Evolutionary conservation across 2,329 filamentous ascomycete genomes (phyloP), one percentile per base, ranked within the genome.

Genomic region (Pseudogymnoascus sp.): DNA sequence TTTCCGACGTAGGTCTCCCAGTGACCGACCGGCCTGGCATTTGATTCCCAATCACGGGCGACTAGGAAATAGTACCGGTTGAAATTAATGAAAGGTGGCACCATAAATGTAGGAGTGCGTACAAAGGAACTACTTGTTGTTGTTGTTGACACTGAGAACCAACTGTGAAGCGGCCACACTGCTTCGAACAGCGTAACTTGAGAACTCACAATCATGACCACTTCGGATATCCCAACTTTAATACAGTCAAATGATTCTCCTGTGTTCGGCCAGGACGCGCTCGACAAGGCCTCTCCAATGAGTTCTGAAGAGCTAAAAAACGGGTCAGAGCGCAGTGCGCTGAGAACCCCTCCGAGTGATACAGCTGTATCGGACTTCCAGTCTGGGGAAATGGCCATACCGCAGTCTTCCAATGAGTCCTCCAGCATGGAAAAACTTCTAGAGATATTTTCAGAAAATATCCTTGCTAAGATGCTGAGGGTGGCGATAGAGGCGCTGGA

Each of bases 391-490:
- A 30, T n/a, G 25, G 43, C 16, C 14, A 30, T 7, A 50, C 30
- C n/a, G 11, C 22, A 28, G 43, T 16, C 43, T 16, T 22, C 25
- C 5, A 16, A 30, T 30, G 22, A 50, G 7, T 50, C 43, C n/a
- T 50, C 28, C n/a, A 28, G 30, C 14, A 50, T 50, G 43, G 22
- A 50, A 30, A 50, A 50, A 6, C 57, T 58, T 25, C 33, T 30
- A 28, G 67, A 62, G 54, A 62, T 69, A 8, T 69, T 63, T 39
- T 54, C 61, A 14, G 66, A 68, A 18, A 68, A 66, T 33, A 43
- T 67, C 6, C 41, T 62, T 3, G 67, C 67, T 30, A 69, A 68
- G 60, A 66, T 67, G 18, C 41, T 66, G 12, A 64, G 67, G n/a
- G 65, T 64, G 2, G 64, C 67, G 11, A 58, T 61, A 11, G 39